phyloP scores from a whole-genome alignment of 441 rosid species.

The Pelargonium myrrhifolium region DNA sequence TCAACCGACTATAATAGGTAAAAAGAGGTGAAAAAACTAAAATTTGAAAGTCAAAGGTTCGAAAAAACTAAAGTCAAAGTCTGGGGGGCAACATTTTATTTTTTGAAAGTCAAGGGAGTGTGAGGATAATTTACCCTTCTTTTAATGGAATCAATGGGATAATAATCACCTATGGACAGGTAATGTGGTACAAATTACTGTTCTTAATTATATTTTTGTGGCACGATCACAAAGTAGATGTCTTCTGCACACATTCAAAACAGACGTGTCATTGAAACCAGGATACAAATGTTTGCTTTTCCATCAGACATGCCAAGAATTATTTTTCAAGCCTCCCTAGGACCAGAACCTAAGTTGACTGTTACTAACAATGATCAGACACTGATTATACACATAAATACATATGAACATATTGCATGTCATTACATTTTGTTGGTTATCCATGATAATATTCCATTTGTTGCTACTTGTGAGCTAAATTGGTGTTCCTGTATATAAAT shows the following conservation, averaged over 20 bases:
- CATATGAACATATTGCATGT: background rate
- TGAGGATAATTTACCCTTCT: too few species aligned
- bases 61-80: too few species aligned
- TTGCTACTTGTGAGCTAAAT: background rate
- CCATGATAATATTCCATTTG: background rate
- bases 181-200: conserved; percentile 10
- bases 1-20: too few species aligned
- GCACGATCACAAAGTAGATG: background rate
- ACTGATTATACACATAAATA: background rate
- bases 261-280: background rate
- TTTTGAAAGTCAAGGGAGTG: too few species aligned
- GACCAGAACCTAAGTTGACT: background rate
- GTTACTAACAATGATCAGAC: background rate
- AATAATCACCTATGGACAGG: conserved; percentile 86
- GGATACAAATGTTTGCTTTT: background rate
- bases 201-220: background rate
- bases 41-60: too few species aligned
- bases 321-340: background rate
- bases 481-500: background rate
- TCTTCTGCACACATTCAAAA: background rate
- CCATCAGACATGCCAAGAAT: background rate
- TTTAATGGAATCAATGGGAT: conserved; percentile 63
- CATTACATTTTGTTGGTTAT: background rate
- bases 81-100: too few species aligned
- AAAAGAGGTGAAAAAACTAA: too few species aligned